Conservation (phyloP, 805 yeast species). For the Zygosaccharomyces bailii region DNA sequence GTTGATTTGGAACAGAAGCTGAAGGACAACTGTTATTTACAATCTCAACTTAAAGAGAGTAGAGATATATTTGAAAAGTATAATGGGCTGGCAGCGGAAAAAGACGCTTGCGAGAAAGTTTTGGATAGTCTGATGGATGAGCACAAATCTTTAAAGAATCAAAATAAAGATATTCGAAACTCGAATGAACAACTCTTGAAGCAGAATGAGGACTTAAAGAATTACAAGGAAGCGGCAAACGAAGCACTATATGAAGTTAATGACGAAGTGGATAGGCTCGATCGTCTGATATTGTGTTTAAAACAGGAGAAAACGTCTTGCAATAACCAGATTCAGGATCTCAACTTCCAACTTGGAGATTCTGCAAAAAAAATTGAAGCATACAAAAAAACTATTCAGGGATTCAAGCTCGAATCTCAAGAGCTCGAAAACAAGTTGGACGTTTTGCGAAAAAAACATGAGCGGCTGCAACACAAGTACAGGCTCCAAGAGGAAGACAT, state of each 20-base stretch:
- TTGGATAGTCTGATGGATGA: not conserved
- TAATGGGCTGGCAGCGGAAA: not conserved
- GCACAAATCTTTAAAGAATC: not conserved
- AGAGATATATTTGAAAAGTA: not conserved
- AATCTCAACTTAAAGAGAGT: not conserved
- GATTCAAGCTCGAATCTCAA: not conserved
- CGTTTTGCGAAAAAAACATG: not conserved
- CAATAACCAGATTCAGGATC: not conserved
- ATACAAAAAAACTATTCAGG: not conserved
- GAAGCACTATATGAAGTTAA: constrained; percentile 3
- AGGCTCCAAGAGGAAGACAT: not conserved
- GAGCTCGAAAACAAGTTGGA: not conserved
- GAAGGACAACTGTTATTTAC: constrained; percentile 3
- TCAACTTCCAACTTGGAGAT: not conserved
- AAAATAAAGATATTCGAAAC: not conserved
- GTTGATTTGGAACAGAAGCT: not conserved
- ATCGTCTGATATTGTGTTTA: not conserved
- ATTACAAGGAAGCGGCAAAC: not conserved
- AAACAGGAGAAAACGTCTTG: not conserved
- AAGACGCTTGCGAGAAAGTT: constrained; percentile 1
- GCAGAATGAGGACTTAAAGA: constrained; percentile 1
- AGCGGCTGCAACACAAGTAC: not conserved
- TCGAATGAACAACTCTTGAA: not conserved
- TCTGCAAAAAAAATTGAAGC: not conserved
- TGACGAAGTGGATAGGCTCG: constrained; percentile 2